Percentiles rank a stretch among this genome's conserved stretches.
Evolutionary conservation across 2,329 filamentous ascomycete species (phyloP).

Genomic region (Sporothrix luriei): DNA sequence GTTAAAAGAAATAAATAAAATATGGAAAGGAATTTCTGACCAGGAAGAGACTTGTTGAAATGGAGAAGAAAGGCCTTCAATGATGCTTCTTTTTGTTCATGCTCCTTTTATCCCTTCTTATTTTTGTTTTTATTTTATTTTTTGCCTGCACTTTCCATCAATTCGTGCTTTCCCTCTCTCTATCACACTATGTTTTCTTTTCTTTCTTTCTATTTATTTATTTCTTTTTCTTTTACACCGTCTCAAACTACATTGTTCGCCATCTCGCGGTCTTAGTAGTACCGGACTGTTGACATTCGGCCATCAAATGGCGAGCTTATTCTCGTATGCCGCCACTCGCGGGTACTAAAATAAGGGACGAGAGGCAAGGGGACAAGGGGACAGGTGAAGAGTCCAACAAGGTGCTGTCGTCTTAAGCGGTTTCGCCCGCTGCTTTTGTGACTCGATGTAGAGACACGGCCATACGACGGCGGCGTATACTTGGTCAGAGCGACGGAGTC

Average conservation of each 20-base stretch:
- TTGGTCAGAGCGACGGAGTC: neutral
- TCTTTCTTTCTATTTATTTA: neutral
- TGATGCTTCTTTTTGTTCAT: neutral
- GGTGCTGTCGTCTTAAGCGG: neutral
- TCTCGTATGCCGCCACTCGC: slow-evolving; percentile 13
- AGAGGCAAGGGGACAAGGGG: neutral
- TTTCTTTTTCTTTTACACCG: neutral
- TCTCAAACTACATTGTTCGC: slow-evolving; percentile 18
- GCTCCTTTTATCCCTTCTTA: neutral
- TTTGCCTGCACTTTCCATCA: neutral
- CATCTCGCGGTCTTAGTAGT: slow-evolving; percentile 26
- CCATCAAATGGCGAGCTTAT: slow-evolving; percentile 35
- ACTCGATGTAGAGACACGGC: slow-evolving; percentile 13
- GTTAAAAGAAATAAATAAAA: too few relatives aligned
- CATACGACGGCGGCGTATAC: neutral
- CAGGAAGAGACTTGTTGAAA: neutral
- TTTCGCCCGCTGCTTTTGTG: neutral
- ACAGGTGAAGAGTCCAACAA: neutral
- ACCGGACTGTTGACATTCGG: slow-evolving; percentile 33
- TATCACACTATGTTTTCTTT: neutral
- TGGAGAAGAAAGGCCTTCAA: neutral
- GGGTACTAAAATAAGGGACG: slow-evolving; percentile 20
- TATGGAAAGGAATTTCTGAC: neutral
- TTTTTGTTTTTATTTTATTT: neutral
- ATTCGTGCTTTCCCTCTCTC: neutral